Base-by-base conservation (phyloP, 306 rosid genomes). In the Dalbergia oliveri region DNA sequence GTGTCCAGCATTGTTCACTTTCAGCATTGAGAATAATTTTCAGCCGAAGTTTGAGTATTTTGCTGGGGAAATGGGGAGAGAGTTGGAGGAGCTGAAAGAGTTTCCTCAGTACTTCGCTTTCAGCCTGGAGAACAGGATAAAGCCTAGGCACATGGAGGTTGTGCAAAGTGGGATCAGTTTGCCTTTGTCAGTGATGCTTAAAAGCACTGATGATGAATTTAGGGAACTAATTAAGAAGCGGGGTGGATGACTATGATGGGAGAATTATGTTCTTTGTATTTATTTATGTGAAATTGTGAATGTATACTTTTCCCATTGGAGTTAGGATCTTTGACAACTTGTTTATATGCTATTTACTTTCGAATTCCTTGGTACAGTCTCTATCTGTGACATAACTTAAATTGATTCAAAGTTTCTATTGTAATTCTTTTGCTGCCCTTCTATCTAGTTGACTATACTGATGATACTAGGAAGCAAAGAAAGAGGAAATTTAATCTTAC, bases 51-150 rank as follows among this genome's bases (percentile, higher is more conserved):
- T 84, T 74, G 95, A 90, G 77, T 94, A 81, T 54, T 87, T 94
- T 66, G 35, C 78, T 23, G 81, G 12, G 62, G 97, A 84, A 44
- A 94, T 94, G 97, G 82, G 79, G 26, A 78, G 86, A 75, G 81
- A 76, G 18, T 66, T 93, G 84, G 90, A 82, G 85, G 97, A 93
- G 21, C 70, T 94, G 64, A 91, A 78, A 78, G 92, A 81, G 19
- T 94, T 94, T 65, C 98, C 98, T 76, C 98, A 94, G 83, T 94
- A 88, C 57, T 92, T 94, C 56, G 86, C 97, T 2, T 94, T 94
- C 60, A 94, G 98, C 74, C 80, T 94, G 84, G 98, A 92, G 72
- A 94, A 94, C 66, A 93, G 97, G 93, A 93, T 94, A 39, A 94
- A 85, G 81, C 94, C 97, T 14, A 92, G 99, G 81, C 89, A 94